Conservation (phyloP, 1,284 basidiomycete species). For the Fomitopsis pinicola region DNA sequence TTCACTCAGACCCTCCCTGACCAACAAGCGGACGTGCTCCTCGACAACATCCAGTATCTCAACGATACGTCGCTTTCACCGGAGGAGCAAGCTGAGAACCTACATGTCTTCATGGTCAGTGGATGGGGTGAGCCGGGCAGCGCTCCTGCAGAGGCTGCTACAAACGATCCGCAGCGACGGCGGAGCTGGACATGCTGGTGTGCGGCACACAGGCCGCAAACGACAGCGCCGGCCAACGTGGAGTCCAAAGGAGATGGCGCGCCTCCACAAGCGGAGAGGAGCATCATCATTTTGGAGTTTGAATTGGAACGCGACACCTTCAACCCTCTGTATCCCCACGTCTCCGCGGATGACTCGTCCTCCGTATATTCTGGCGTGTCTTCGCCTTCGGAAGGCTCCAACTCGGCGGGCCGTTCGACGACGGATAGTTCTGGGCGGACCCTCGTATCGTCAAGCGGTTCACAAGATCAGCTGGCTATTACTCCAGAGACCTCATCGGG, state of each 20-base stretch:
- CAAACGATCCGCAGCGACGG: conserved; percentile 33
- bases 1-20: conserved; percentile 74
- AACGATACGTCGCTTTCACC: conserved; percentile 45
- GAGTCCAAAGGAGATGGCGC: conserved; percentile 5
- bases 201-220: conserved; percentile 64
- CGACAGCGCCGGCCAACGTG: conserved; percentile 19
- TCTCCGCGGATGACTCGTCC: conserved; percentile 11
- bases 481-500: conserved; percentile 19
- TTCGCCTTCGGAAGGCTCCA: conserved; percentile 27
- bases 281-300: conserved; percentile 74
- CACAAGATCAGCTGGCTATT: conserved; percentile 11
- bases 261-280: conserved; percentile 9
- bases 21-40: conserved; percentile 67
- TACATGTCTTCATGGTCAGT: conserved; percentile 69
- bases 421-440: conserved; percentile 26
- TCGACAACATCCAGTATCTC: conserved; percentile 76
- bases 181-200: conserved; percentile 84
- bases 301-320: conserved; percentile 72
- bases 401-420: conserved; percentile 2
- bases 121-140: conserved; percentile 69
- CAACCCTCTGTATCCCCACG: conserved; percentile 67
- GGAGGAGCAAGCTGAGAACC: conserved; percentile 49
- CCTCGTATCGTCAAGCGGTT: conserved; percentile 21
- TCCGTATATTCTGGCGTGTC: conserved; percentile 22
- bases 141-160: conserved; percentile 30